Evolutionary conservation across 2,329 filamentous ascomycete genomes (phyloP).

Genomic region (Alternaria sp.): DNA sequence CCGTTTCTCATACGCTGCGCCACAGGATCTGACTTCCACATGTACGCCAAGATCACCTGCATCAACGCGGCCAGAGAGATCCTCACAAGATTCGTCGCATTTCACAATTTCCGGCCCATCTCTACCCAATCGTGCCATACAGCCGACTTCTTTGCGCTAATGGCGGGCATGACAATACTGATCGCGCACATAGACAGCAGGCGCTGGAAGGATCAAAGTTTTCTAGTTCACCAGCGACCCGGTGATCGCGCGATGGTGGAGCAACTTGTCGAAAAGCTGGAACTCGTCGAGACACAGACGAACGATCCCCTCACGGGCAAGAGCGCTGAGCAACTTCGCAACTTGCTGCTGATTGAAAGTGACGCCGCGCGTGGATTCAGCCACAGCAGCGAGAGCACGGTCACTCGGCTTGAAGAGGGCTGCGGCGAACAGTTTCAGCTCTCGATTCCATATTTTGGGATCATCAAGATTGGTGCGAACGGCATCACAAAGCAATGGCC

Average conservation of each 20-base stretch:
- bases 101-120: conserved; percentile 12
- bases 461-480: conserved; percentile 38
- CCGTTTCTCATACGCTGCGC: conserved; percentile 22
- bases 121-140: conserved; percentile 14
- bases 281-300: conserved; percentile 3
- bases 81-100: conserved; percentile 16
- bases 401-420: background rate
- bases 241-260: conserved; percentile 25
- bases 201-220: background rate
- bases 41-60: conserved; percentile 14
- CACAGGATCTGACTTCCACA: background rate
- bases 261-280: conserved; percentile 17
- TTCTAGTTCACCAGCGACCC: conserved; percentile 18
- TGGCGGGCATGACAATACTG: conserved; percentile 24
- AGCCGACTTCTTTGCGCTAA: conserved; percentile 26
- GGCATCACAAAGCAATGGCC: conserved; percentile 7
- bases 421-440: conserved; percentile 6
- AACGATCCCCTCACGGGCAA: conserved; percentile 15
- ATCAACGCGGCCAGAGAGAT: conserved; percentile 22
- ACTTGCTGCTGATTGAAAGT: conserved; percentile 23
- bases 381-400: background rate
- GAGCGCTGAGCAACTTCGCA: conserved; percentile 16
- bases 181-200: conserved; percentile 25
- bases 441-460: conserved; percentile 40
- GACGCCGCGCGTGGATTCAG: conserved; percentile 8